Base-by-base conservation (phyloP, 805 yeast species). In the Ogataea zsoltii region DNA sequence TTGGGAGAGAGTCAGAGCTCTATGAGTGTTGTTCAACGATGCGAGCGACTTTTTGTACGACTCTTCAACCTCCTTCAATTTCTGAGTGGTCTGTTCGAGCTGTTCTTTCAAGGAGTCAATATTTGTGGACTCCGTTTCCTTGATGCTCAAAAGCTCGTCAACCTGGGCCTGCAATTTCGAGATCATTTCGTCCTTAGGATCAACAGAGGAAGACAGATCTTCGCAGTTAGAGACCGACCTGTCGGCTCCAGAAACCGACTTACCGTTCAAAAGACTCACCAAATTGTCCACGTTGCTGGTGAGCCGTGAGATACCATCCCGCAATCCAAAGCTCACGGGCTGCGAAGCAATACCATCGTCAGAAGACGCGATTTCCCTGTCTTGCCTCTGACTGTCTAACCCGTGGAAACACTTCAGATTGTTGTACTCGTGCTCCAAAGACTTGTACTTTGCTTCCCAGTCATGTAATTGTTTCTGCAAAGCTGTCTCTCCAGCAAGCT, bases 1-100 rank as follows among this genome's bases (percentile, higher is more conserved):
- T 56, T 89, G 89, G 7, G 92, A 83, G 52, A 83, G 59, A 38
- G 79, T 79, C 44, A 90, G 73, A 0, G 96, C 96, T 50, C 76
- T 79, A 45, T 85, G 83, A 12, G 92, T 82, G 61, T 83, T 88
- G 54, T 79, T 80, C 26, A 88, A 83, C 18, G 88, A 80, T 50
- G 79, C 81, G 44, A 87, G 65, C 0, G 94, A 85, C 56, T 83
- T 81, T 51, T 78, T 78, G 67, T 87, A 88, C 58, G 85, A 83
- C 6, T 70, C 76, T 63, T 88, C 92, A 41, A 76, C 65, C 25
- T 69, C 68, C 25, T 44, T 48, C n/a, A 53, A 48, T 41, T 53
- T 57, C 4, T 33, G 15, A 6, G 51, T 17, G 3, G 37, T 33
- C 12, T 67, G 58, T 23, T 69, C 74, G 15, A 56, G 34, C 36